These are phyloP conservation scores for Breviolum minutum DNA, from an alignment of 73 alveolate genomes.

Conservation along the genomic window DNA sequence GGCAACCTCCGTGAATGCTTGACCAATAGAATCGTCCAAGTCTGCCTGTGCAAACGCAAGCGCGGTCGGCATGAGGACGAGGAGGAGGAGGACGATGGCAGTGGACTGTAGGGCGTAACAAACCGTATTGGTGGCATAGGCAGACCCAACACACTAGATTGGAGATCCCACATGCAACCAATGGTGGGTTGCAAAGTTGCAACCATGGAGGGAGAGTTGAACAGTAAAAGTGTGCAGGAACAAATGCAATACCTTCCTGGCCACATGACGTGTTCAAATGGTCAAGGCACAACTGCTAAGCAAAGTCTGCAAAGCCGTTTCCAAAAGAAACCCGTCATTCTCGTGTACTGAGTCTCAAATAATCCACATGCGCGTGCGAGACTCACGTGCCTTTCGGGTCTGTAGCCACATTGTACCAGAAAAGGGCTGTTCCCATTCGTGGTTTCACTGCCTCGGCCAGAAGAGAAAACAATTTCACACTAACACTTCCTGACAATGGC, in stretches of 20 bases:
- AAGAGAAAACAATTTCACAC: background rate
- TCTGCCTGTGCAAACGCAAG: background rate
- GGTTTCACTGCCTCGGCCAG: constrained; percentile 49
- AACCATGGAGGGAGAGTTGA: background rate
- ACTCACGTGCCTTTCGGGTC: constrained; percentile 11
- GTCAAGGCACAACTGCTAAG: too few relatives aligned
- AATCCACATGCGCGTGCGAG: background rate
- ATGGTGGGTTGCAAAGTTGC: too few relatives aligned
- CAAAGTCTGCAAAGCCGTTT: too few relatives aligned
- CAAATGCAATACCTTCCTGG: background rate
- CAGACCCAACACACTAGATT: too few relatives aligned
- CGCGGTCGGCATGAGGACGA: background rate
- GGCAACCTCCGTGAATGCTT: constrained; percentile 91
- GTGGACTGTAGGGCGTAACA: too few relatives aligned
- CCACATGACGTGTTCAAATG: too few relatives aligned
- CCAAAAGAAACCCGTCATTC: too few relatives aligned
- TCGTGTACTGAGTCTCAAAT: too few relatives aligned
- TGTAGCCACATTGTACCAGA: constrained; percentile 85
- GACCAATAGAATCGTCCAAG: constrained; percentile 47
- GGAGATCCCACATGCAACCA: too few relatives aligned
- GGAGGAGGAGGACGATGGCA: too few relatives aligned
- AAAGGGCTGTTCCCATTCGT: constrained; percentile 39
- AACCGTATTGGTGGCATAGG: too few relatives aligned
- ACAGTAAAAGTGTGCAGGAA: background rate
- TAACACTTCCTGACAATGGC: background rate